These are phyloP conservation scores for Psilocybe subaeruginosa DNA, from an alignment of 768 basidiomycete genomes.

Conservation along the genomic window DNA sequence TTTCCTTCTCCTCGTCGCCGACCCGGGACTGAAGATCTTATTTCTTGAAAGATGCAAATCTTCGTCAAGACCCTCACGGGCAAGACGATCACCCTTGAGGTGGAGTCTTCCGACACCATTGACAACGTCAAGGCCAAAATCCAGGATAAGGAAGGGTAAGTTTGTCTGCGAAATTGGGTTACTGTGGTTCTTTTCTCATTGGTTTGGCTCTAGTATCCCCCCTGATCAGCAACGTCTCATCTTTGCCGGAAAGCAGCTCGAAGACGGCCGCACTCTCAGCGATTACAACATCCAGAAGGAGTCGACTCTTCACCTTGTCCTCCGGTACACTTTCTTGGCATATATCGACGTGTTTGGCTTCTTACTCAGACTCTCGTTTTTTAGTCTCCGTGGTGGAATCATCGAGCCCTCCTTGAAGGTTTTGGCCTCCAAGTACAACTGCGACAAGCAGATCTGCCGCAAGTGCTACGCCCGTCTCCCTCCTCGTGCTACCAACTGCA, in stretches of 20 bases:
- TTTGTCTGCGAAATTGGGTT: background rate
- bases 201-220: conserved; percentile 63
- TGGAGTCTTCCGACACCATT: conserved; percentile 95
- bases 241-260: conserved; percentile 98
- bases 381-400: conserved; percentile 94
- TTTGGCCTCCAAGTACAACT: conserved; percentile 97
- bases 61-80: conserved; percentile 86
- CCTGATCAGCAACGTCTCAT: conserved; percentile 96
- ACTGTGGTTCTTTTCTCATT: conserved; percentile 3
- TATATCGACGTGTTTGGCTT: background rate
- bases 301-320: conserved; percentile 95
- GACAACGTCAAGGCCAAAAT: conserved; percentile 90
- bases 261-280: conserved; percentile 93
- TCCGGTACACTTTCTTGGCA: conserved; percentile 61
- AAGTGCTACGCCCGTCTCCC: conserved; percentile 99
- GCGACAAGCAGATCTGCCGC: conserved; percentile 99
- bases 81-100: conserved; percentile 98
- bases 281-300: conserved; percentile 99
- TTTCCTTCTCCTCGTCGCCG: conserved; percentile 17
- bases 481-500: conserved; percentile 99
- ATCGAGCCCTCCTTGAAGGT: conserved; percentile 99
- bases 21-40: conserved; percentile 10
- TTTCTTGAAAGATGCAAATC: conserved; percentile 48
- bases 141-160: conserved; percentile 61
- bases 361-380: background rate